Percentiles rank a stretch among this genome's conserved stretches.
Conservation (phyloP, 1,284 basidiomycete species). For the Apiotrichum gamsii region DNA sequence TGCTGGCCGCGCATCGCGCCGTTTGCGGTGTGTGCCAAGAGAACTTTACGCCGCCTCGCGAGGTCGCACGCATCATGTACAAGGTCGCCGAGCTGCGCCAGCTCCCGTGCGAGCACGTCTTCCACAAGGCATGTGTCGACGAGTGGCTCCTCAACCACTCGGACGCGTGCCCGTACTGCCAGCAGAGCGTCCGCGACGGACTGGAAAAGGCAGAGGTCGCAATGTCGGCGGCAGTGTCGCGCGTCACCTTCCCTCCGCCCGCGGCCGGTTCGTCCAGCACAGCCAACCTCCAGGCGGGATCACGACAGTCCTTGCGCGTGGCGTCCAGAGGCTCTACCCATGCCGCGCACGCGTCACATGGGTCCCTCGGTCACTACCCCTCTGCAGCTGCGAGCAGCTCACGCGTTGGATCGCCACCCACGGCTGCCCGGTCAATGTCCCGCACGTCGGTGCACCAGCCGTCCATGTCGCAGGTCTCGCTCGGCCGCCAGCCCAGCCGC, state of each 20-base stretch:
- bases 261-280: no score
- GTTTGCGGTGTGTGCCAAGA: slow-evolving; percentile 39
- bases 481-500: not conserved
- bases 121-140: slow-evolving; percentile 38
- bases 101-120: slow-evolving; percentile 34
- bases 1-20: slow-evolving; percentile 19
- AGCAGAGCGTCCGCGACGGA: slow-evolving; percentile 21
- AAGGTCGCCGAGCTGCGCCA: slow-evolving; percentile 24
- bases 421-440: not conserved
- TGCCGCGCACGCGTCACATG: not conserved
- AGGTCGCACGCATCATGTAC: slow-evolving; percentile 20
- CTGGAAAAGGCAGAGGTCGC: slow-evolving; percentile 2
- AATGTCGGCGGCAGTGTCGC: not conserved
- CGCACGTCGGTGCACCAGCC: not conserved
- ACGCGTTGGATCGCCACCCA: not conserved
- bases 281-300: no score
- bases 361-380: not conserved
- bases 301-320: no score
- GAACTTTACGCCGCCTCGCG: slow-evolving; percentile 22
- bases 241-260: not conserved
- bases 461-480: not conserved
- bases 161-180: slow-evolving; percentile 36
- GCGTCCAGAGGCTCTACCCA: no score
- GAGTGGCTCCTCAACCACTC: slow-evolving; percentile 32
- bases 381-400: not conserved